These are phyloP conservation scores for Cornus florida DNA, from an alignment of 148 eudicot genomes.

Conservation along the genomic window DNA sequence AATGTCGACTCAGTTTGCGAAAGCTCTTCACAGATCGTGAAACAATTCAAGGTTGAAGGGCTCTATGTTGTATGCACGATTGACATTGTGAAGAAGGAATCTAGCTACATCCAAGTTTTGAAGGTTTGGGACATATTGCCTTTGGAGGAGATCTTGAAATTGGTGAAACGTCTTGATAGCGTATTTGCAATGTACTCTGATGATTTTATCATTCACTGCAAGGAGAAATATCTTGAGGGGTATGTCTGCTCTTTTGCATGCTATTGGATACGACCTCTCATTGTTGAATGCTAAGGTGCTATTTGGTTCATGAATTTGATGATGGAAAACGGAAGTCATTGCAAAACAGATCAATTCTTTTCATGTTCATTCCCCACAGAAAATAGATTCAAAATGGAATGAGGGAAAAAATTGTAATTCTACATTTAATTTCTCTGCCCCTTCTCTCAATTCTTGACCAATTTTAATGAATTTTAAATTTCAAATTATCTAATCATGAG, in stretches of 20 bases:
- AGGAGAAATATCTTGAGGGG: constrained; percentile 47
- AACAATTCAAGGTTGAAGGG: constrained; percentile 63
- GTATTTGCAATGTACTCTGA: constrained; percentile 48
- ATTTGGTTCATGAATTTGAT: neutral
- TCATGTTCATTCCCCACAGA: too few relatives aligned
- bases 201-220: constrained; percentile 44
- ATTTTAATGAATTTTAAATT: too few relatives aligned
- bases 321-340: too few relatives aligned
- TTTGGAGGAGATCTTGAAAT: constrained; percentile 43
- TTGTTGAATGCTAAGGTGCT: neutral
- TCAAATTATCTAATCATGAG: too few relatives aligned
- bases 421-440: too few relatives aligned
- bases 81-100: constrained; percentile 55
- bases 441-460: too few relatives aligned
- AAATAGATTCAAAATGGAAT: too few relatives aligned
- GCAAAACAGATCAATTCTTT: too few relatives aligned
- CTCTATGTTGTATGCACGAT: constrained; percentile 55
- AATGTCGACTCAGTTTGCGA: constrained; percentile 52
- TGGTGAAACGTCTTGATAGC: constrained; percentile 52
- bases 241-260: constrained; percentile 25
- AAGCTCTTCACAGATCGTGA: constrained; percentile 44
- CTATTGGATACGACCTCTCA: neutral
- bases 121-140: constrained; percentile 74
- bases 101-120: constrained; percentile 37
- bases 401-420: too few relatives aligned